phyloP scores from a whole-genome alignment of 2,329 filamentous ascomycete species.

The Fusarium mexicanum region DNA sequence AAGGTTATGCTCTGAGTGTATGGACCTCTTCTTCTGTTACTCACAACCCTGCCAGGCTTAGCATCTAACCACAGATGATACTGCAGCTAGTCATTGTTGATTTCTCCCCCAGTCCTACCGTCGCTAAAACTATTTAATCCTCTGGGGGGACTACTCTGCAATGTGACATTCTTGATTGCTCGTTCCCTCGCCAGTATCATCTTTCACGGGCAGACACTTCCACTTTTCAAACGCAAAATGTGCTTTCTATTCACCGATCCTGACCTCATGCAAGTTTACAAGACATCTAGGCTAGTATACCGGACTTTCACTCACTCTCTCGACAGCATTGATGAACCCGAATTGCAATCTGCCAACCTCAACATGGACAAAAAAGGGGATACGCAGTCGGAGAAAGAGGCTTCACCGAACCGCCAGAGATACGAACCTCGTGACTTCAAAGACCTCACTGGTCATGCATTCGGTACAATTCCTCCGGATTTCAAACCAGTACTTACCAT shows the following conservation, averaged over 20 bases:
- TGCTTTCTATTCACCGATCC: not conserved
- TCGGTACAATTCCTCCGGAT: not conserved
- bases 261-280: not conserved
- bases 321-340: not conserved
- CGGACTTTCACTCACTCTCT: not conserved
- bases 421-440: not conserved
- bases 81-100: not conserved
- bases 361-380: not conserved
- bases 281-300: fast-evolving
- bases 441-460: not conserved
- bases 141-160: too few relatives aligned
- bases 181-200: not conserved
- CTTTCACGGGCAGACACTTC: not conserved
- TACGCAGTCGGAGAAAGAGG: too few relatives aligned
- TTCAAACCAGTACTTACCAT: not conserved
- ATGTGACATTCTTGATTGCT: not conserved
- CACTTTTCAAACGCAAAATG: not conserved
- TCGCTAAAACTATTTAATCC: not conserved
- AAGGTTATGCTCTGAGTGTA: not conserved
- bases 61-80: not conserved
- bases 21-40: not conserved
- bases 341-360: not conserved
- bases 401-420: too few relatives aligned
- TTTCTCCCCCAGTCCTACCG: too few relatives aligned
- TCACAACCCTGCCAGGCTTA: not conserved